phyloP scores from a whole-genome alignment of 139 green algal species.

The Axilococcus clingmanii region DNA sequence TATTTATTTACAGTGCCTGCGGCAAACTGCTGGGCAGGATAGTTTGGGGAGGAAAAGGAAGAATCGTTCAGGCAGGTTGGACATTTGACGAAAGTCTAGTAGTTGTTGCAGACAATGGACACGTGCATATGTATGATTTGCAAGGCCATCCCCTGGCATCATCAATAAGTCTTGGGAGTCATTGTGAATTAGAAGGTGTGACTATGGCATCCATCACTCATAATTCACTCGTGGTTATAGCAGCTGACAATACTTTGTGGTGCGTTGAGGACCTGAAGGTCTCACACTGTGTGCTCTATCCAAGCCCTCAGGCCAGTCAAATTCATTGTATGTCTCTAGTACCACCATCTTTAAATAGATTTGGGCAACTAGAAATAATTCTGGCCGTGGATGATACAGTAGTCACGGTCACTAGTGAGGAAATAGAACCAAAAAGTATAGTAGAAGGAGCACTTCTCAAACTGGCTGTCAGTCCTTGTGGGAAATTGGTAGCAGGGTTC shows the following conservation, averaged over 20 bases:
- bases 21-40: slow-evolving; percentile 42
- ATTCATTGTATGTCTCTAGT: slow-evolving; percentile 55
- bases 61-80: slow-evolving; percentile 66
- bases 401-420: slow-evolving; percentile 44
- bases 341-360: slow-evolving; percentile 40
- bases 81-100: slow-evolving; percentile 53
- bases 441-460: slow-evolving; percentile 14
- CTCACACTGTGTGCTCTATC: slow-evolving; percentile 30
- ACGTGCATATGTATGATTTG: slow-evolving; percentile 5
- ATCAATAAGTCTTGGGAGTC: slow-evolving; percentile 51
- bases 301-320: background rate
- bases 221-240: slow-evolving; percentile 52
- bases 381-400: slow-evolving; percentile 41
- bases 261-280: slow-evolving; percentile 38
- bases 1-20: slow-evolving; percentile 50
- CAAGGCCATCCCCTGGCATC: slow-evolving; percentile 6
- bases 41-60: slow-evolving; percentile 59
- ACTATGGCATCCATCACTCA: no score
- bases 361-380: slow-evolving; percentile 52
- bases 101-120: slow-evolving; percentile 48
- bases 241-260: slow-evolving; percentile 30
- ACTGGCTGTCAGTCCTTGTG: slow-evolving; percentile 53
- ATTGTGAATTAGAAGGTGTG: slow-evolving; percentile 43
- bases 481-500: slow-evolving; percentile 54
- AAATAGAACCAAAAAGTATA: slow-evolving; percentile 20